Evolutionary conservation across 2,329 filamentous ascomycete species (phyloP), one percentile per base, ranked within the genome.

Genomic region (Aspergillus ustus): DNA sequence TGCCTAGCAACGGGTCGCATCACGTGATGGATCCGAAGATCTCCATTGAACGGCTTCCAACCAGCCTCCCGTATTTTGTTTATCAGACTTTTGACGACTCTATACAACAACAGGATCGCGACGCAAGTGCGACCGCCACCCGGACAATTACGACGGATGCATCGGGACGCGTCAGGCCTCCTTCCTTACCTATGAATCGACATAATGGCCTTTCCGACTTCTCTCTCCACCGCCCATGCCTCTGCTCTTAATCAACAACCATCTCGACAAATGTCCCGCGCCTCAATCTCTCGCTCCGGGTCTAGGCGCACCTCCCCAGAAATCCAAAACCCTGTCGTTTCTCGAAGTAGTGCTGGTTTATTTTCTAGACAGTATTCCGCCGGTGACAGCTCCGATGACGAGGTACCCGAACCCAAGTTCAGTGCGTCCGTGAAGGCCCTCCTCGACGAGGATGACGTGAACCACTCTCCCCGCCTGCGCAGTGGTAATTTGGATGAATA

Each of bases 341-440:
- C 58, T 40, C 62, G 65, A 50, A 66, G 67, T 34, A 66, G 68
- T n/a, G 61, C 61, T 51, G 55, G 59, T 46, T 66, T 69, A 6
- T 52, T 70, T 2, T 62, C 73, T 3, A 70, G 70, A 51, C 69
- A 72, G 19, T 76, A 72, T 66, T 78, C 81, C 1, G 75, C 89
- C 67, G 89, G 91, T 69, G 93, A 97, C 73, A 97, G 92, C 81
- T 97, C 93, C 25, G 94, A 97, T 78, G 94, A 97, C 72, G 94
- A 97, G 78, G 91, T 96, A 29, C 91, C 91, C 17, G 90, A 92
- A 68, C 93, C 93, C 70, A 96, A 95, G 80, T 90, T 97, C 74
- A 97, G 93, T 75, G 93, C 93, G 70, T 86, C 95, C 67, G 96
- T 94, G 52, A 94, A 95, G 73, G 93, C 92, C 20, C 83, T 97